Conservation (phyloP, 768 basidiomycete species). For the Podaxis pistillaris region DNA sequence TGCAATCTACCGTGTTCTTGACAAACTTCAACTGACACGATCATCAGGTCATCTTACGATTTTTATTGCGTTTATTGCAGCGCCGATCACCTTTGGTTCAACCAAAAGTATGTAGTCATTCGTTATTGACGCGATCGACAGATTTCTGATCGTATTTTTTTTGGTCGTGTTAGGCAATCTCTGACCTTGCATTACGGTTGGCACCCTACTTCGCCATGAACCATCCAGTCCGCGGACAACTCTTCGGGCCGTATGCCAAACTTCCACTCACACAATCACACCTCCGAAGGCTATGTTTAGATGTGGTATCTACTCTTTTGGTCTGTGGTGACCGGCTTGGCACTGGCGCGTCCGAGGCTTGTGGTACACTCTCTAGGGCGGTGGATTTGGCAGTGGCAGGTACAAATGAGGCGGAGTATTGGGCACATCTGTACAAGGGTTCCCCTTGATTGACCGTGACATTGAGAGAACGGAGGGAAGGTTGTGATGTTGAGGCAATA, state of each 20-base stretch:
- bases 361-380: constrained; percentile 22
- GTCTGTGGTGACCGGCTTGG: constrained; percentile 13
- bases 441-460: constrained; percentile 17
- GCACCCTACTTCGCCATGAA: constrained; percentile 77
- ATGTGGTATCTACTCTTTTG: constrained; percentile 47
- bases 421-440: constrained; percentile 28
- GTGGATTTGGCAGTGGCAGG: constrained; percentile 37
- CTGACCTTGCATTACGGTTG: constrained; percentile 56
- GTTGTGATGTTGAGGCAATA: not conserved
- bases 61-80: constrained; percentile 62
- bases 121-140: not conserved
- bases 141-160: not conserved
- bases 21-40: not conserved
- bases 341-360: constrained; percentile 7
- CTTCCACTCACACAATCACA: constrained; percentile 35
- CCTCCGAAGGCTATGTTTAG: constrained; percentile 48
- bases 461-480: not conserved
- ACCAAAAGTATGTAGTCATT: constrained; percentile 38
- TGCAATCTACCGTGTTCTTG: constrained; percentile 25
- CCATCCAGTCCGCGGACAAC: constrained; percentile 71
- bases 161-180: constrained; percentile 25
- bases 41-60: constrained; percentile 51
- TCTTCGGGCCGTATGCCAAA: constrained; percentile 77
- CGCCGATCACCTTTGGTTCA: constrained; percentile 46
- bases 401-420: constrained; percentile 38